Evolutionary conservation across 768 basidiomycete genomes (phyloP), one percentile per base, ranked within the genome.

Genomic region (Gyrodon lividus): DNA sequence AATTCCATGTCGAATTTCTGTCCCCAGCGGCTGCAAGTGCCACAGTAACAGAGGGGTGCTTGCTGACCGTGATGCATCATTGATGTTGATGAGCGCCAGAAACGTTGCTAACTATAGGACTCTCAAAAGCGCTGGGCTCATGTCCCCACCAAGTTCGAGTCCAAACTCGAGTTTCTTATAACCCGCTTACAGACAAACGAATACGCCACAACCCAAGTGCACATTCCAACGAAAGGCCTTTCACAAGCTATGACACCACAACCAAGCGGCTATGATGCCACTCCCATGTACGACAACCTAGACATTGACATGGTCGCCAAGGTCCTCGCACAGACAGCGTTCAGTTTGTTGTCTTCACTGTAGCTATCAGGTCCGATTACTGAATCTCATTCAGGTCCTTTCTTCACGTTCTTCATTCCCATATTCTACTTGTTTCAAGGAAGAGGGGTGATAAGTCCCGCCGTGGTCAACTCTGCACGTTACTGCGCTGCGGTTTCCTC

Each of bases 401-500:
- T 92, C 75, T 95, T 96, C 72, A 74, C 87, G 9, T 79, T 78
- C 68, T 84, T 93, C 54, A 73, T 95, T 52, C 90, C 92, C 2
- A 62, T 91, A 20, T 89, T 92, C 66, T 86, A 83, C 63, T 69
- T 83, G 50, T 89, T 89, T 59, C 87, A 90, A 60, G 84, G 85
- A 2, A 74, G 74, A 35, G 76, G 75, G 30, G 62, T 74, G 59
- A 71, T 73, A 35, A 77, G 84, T 58, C 74, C 77, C 6, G 68
- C 74, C 6, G 74, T 94, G 43, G 48, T 84, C 28, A 59, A 67
- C 45, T 75, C 85, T 2, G 68, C 72, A 5, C 55, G 69, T 16
- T 93, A 89, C 67, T 83, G 77, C 65, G 71, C 75, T n/a, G 60
- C 70, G 3, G 70, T 93, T 10, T 84, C 80, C 19, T 31, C 71